Percentiles rank a stretch among this genome's conserved stretches.
Conservation (phyloP, 805 yeast genomes). For the Ogataea paraovalis region DNA sequence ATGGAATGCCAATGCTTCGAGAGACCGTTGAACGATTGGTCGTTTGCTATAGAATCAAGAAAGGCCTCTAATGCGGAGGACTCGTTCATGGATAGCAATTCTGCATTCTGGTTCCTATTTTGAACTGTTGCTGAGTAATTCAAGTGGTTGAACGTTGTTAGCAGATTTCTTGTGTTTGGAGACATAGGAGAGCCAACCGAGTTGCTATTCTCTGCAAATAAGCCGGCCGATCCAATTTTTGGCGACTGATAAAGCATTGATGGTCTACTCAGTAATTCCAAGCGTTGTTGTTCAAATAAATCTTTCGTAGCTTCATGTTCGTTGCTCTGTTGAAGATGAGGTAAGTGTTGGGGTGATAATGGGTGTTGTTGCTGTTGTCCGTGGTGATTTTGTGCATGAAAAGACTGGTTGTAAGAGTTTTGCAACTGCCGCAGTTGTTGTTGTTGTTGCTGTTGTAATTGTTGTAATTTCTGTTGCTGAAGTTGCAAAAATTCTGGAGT, state of each 20-base stretch:
- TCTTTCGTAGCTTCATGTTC: constrained; percentile 1
- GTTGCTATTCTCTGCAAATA: constrained; percentile 1
- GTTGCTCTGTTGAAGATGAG: not conserved
- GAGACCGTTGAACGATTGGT: constrained; percentile 23
- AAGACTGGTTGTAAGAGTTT: too few species aligned
- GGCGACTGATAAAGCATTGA: constrained; percentile 10
- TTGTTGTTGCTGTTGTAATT: not conserved
- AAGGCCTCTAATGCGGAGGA: constrained; percentile 33
- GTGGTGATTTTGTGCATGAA: too few species aligned
- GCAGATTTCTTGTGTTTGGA: constrained; percentile 29
- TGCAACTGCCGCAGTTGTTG: constrained; percentile 3
- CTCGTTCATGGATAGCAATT: constrained; percentile 32
- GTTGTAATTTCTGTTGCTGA: not conserved
- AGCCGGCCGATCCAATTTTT: constrained; percentile 1
- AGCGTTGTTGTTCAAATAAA: constrained; percentile 17
- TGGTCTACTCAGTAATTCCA: constrained; percentile 14
- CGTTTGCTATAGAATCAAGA: constrained; percentile 35
- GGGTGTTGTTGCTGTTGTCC: not conserved
- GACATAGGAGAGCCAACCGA: constrained; percentile 25
- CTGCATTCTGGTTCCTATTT: constrained; percentile 12
- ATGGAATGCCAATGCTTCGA: constrained; percentile 32
- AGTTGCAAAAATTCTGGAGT: constrained; percentile 8
- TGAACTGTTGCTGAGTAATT: constrained; percentile 16
- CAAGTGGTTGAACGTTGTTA: constrained; percentile 27
- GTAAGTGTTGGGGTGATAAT: not conserved